Evolutionary conservation across 768 basidiomycete genomes (phyloP), one percentile per base, ranked within the genome.

Genomic region (Tricholoma saponaceum): DNA sequence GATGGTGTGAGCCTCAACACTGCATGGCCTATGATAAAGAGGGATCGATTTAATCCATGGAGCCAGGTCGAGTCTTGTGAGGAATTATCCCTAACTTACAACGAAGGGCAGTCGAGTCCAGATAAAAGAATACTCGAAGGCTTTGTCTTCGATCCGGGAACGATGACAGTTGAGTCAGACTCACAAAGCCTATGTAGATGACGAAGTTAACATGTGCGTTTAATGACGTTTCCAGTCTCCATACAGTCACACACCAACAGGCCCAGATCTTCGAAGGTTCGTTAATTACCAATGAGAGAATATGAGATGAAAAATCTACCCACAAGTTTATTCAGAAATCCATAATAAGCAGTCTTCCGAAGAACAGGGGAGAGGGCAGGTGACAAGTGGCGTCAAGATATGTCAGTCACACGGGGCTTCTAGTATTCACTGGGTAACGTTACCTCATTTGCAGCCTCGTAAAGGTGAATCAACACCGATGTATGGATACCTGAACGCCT

Each of bases 341-440:
- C 62, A 53, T 60, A 59, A 60, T 58, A 65, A 69, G 65, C 60
- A 56, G 50, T 60, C 59, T 60, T 32, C 60, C 60, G 37, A 59
- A 60, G 61, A 54, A 57, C 64, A 69, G 69, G 58, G 69, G 58
- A 66, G 64, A 72, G 68, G 70, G 61, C 71, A 69, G 66, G 66
- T 76, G 74, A 73, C 72, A 74, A 70, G 75, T 75, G 75, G 74
- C 74, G 76, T 73, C 68, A 64, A 68, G 59, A 69, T 68, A 73
- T 76, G 76, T 72, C 72, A 76, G 66, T 69, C 65, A 72, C 70
- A 69, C 65, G 59, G 63, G 66, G 62, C 72, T 74, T 78, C 74
- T n/a, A n/a, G n/a, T n/a, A n/a, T n/a, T n/a, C n/a, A n/a, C n/a
- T 67, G 67, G 62, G 72, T 72, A 77, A 74, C 74, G n/a, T 75